Base-by-base conservation (phyloP, 768 basidiomycete species). In the Tremella fuciformis region DNA sequence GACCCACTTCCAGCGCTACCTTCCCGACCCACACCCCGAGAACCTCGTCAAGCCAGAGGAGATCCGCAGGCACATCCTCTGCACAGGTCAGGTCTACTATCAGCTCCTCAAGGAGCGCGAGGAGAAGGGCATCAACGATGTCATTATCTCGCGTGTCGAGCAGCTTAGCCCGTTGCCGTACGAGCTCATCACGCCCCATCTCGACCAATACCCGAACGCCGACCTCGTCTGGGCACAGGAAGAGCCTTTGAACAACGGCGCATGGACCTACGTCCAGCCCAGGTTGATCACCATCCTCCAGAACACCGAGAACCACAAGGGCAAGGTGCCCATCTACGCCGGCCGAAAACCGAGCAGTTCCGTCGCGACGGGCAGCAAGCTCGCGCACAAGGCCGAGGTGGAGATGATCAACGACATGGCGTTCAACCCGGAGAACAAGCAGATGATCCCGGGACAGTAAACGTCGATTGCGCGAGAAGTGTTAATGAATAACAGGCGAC, bases 161-260 rank as follows among this genome's bases (percentile, higher is more conserved):
- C 96, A 99, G 78, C 73, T 98, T 55, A 93, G 91, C 24, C 96
- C 96, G 0, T 90, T 99, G 84, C 96, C 96, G 50, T 97, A 98
- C 73, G 94, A 98, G 69, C 79, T 93, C 52, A 88, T 92, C 65
- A 91, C 89, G 21, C 88, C 93, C 24, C 90, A 97, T 77, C 83
- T 99, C 37, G 96, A 99, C 81, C 85, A 86, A 78, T 98, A 96
- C 81, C 91, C 94, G 69, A 94, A 98, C 75, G 91, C 94, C 37
- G 88, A 88, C 64, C 76, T 94, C 39, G 81, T 91, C 47, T 97
- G 94, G 93, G 90, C 88, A 71, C 92, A 77, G 53, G 76, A 77
- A 54, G 76, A 96, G 78, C 94, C 96, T 15, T 80, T 98, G 66
- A 99, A 99, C 82, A 92, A 91, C 70, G 96, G 96, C 65, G 86